Percentiles rank a stretch among this genome's conserved stretches.
These are phyloP conservation scores for Fusarium miscanthi DNA, from an alignment of 2,329 filamentous ascomycete species.

Conservation along the genomic window DNA sequence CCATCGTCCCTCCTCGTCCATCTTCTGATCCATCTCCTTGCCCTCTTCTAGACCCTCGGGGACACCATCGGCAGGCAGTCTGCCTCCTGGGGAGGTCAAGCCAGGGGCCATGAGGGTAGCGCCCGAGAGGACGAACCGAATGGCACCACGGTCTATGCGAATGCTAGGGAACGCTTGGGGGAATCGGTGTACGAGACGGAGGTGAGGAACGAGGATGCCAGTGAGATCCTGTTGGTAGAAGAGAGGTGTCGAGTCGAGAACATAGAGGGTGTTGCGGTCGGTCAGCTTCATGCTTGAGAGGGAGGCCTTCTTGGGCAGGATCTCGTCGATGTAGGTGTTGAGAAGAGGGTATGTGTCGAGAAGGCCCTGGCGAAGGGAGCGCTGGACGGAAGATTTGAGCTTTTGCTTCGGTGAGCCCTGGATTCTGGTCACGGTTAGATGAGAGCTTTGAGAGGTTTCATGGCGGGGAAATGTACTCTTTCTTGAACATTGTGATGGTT, in stretches of 20 bases:
- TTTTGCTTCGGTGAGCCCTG: slow-evolving; percentile 83
- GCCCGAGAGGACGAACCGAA: slow-evolving; percentile 93
- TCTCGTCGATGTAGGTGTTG: slow-evolving; percentile 88
- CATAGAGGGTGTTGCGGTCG: slow-evolving; percentile 89
- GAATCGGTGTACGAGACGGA: slow-evolving; percentile 89
- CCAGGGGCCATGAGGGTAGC: slow-evolving; percentile 97
- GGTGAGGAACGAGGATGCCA: slow-evolving; percentile 84
- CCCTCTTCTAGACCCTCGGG: slow-evolving; percentile 50
- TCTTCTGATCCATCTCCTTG: slow-evolving; percentile 56
- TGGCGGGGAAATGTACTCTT: slow-evolving; percentile 72
- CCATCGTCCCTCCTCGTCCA: slow-evolving; percentile 65
- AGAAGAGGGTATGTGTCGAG: slow-evolving; percentile 88
- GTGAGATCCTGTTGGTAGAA: slow-evolving; percentile 89
- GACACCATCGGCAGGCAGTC: slow-evolving; percentile 71
- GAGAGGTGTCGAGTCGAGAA: slow-evolving; percentile 79
- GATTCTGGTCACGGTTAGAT: slow-evolving; percentile 61
- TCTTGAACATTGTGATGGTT: slow-evolving; percentile 82
- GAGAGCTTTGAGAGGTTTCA: slow-evolving; percentile 5
- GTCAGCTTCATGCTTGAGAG: slow-evolving; percentile 92
- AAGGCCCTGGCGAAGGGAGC: slow-evolving; percentile 83
- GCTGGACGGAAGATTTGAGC: slow-evolving; percentile 96
- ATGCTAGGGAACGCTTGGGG: slow-evolving; percentile 85
- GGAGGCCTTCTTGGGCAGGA: slow-evolving; percentile 94
- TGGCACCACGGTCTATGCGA: slow-evolving; percentile 93
- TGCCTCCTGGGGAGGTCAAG: slow-evolving; percentile 83